These are phyloP conservation scores for Breynia disticha DNA, from an alignment of 441 rosid genomes.

Conservation along the genomic window DNA sequence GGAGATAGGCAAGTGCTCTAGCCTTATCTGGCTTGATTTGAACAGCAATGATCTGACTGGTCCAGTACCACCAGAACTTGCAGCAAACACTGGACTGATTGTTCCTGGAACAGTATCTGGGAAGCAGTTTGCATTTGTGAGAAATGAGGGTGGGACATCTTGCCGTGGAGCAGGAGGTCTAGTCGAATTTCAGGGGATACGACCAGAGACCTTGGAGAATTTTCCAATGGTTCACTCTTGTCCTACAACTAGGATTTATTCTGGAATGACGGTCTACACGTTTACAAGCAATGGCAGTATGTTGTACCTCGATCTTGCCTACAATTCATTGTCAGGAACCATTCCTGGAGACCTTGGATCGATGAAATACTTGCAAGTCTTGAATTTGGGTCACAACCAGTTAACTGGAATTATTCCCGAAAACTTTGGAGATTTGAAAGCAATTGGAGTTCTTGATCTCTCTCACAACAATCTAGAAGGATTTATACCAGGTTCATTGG, in stretches of 20 bases:
- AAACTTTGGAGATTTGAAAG: conserved; percentile 64
- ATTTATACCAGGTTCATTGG: conserved; percentile 59
- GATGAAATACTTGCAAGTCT: conserved; percentile 69
- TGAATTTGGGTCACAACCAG: conserved; percentile 76
- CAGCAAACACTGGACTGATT: conserved; percentile 60
- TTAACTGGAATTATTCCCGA: conserved; percentile 62
- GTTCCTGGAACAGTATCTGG: conserved; percentile 73
- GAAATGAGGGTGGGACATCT: conserved; percentile 90
- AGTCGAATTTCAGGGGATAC: conserved; percentile 86
- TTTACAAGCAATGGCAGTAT: conserved; percentile 64
- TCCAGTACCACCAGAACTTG: conserved; percentile 54
- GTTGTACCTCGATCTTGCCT: conserved; percentile 81
- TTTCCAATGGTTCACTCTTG: conserved; percentile 81
- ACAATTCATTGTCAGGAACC: conserved; percentile 52
- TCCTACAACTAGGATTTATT: conserved; percentile 68
- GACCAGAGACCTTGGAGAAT: conserved; percentile 59
- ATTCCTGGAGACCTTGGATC: conserved; percentile 60
- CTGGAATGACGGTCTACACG: conserved; percentile 66
- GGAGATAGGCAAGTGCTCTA: conserved; percentile 65
- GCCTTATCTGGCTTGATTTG: conserved; percentile 92
- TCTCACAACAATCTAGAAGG: conserved; percentile 78
- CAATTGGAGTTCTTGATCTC: conserved; percentile 74
- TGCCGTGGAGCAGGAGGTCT: conserved; percentile 96
- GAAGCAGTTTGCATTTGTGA: conserved; percentile 83
- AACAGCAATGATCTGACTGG: conserved; percentile 76